These are phyloP conservation scores for Leucocoprinus leucothites DNA, from an alignment of 768 basidiomycete genomes.

Conservation along the genomic window DNA sequence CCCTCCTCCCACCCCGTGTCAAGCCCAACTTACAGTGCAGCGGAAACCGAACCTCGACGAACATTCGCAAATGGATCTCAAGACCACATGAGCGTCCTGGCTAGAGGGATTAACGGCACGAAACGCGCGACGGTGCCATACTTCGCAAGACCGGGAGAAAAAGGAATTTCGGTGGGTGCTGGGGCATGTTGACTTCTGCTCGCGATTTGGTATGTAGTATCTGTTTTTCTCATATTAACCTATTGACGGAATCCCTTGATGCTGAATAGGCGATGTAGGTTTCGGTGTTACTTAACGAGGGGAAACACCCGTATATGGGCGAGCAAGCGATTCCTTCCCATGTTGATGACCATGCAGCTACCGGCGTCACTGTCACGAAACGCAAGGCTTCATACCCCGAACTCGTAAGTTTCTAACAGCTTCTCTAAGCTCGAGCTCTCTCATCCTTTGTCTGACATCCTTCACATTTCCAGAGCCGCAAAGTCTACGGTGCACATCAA, in stretches of 20 bases:
- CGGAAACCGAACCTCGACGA: slow-evolving; percentile 29
- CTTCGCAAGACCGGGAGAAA: slow-evolving; percentile 36
- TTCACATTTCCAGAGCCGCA: too few relatives aligned
- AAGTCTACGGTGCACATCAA: too few relatives aligned
- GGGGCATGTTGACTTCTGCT: slow-evolving; percentile 36
- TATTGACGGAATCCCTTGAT: too few relatives aligned
- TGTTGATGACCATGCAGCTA: too few relatives aligned
- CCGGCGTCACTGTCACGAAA: too few relatives aligned
- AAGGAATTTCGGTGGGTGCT: slow-evolving; percentile 37
- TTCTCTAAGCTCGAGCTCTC: too few relatives aligned
- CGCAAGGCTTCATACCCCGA: too few relatives aligned
- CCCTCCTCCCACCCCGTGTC: too few relatives aligned
- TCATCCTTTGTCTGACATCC: too few relatives aligned
- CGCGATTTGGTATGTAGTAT: slow-evolving; percentile 38
- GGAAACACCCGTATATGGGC: slow-evolving; percentile 35
- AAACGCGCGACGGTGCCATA: slow-evolving; percentile 33
- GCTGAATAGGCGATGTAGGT: slow-evolving; percentile 32
- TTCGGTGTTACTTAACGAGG: slow-evolving; percentile 36
- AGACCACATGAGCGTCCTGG: slow-evolving; percentile 30
- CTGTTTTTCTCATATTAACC: too few relatives aligned
- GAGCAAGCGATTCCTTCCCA: slow-evolving; percentile 33
- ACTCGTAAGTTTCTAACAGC: slow-evolving; percentile 29
- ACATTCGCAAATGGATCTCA: slow-evolving; percentile 35
- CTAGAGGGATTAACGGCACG: slow-evolving; percentile 27
- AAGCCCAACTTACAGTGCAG: slow-evolving; percentile 39